These are phyloP conservation scores for Paraurostyla sp. DNA, from an alignment of 73 alveolate genomes.

Conservation along the genomic window DNA sequence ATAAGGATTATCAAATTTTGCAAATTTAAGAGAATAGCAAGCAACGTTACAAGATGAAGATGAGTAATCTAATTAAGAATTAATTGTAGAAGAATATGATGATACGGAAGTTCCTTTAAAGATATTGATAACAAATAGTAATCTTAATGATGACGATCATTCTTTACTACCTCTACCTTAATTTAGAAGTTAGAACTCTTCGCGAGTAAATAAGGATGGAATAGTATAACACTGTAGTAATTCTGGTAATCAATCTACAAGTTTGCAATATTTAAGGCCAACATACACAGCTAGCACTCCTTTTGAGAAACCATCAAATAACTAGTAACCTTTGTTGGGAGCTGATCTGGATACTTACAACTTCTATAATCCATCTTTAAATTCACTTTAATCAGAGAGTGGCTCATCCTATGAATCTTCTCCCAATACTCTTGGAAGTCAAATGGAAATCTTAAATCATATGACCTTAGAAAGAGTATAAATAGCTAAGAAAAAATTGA, in stretches of 20 bases:
- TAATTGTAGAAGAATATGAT: constrained; percentile 11
- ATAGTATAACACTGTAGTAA: too few species aligned
- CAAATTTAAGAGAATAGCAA: background rate
- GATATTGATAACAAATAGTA: background rate
- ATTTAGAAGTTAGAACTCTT: too few species aligned
- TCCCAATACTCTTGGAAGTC: background rate
- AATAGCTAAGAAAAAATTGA: constrained; percentile 14
- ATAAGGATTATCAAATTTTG: background rate
- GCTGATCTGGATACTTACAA: too few species aligned
- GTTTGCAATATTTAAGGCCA: too few species aligned
- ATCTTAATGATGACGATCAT: background rate
- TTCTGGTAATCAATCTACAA: too few species aligned
- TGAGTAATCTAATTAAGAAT: background rate
- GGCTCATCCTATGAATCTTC: constrained; percentile 16
- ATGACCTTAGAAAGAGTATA: background rate
- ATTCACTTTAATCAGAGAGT: constrained; percentile 22
- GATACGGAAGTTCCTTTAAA: background rate
- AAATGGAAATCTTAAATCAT: background rate
- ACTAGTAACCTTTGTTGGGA: background rate
- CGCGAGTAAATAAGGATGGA: too few species aligned
- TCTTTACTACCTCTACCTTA: too few species aligned
- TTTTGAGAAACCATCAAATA: constrained; percentile 33
- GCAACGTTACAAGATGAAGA: background rate
- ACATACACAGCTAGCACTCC: too few species aligned
- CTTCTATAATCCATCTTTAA: constrained; percentile 5